A percentile compares a stretch with the other conserved stretches of the same genome.
Conservation (phyloP, 768 basidiomycete genomes). For the Tubosaeta brunneosetosa region DNA sequence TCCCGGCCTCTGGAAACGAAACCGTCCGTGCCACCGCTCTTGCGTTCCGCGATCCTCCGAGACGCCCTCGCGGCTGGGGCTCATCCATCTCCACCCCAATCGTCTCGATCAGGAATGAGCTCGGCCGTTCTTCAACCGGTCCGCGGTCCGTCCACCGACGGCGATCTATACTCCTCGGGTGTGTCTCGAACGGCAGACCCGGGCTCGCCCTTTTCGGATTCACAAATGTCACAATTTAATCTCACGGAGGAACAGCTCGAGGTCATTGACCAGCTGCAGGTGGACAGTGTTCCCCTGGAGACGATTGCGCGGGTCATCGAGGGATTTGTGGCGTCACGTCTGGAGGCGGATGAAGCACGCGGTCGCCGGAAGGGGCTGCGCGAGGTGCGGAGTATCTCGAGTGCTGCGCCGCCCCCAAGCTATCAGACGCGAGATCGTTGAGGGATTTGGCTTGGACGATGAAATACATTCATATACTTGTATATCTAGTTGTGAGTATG, state of each 20-base stretch:
- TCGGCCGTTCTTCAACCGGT: conserved; percentile 2
- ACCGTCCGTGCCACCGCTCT: background rate
- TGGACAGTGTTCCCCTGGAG: conserved; percentile 10
- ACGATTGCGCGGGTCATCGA: conserved; percentile 15
- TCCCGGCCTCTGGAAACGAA: background rate
- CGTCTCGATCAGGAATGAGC: background rate
- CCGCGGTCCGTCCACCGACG: background rate
- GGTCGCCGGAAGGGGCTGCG: background rate
- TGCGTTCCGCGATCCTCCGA: conserved; percentile 12
- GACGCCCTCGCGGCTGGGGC: conserved; percentile 4
- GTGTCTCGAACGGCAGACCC: background rate
- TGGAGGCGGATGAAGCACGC: background rate
- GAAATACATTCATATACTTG: background rate
- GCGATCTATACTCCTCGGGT: too few relatives aligned
- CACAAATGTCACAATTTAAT: background rate
- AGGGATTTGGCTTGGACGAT: background rate
- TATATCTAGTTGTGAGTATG: too few relatives aligned
- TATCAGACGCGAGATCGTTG: conserved; percentile 11
- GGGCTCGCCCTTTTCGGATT: background rate
- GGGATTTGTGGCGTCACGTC: background rate
- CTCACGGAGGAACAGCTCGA: conserved; percentile 15
- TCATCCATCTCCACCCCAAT: background rate
- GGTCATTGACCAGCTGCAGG: conserved; percentile 8
- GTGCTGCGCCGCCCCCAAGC: conserved; percentile 17
- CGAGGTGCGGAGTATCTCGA: background rate